phyloP scores from a whole-genome alignment of 78 protist genomes.

The Dictyostelium brefeldianum region DNA sequence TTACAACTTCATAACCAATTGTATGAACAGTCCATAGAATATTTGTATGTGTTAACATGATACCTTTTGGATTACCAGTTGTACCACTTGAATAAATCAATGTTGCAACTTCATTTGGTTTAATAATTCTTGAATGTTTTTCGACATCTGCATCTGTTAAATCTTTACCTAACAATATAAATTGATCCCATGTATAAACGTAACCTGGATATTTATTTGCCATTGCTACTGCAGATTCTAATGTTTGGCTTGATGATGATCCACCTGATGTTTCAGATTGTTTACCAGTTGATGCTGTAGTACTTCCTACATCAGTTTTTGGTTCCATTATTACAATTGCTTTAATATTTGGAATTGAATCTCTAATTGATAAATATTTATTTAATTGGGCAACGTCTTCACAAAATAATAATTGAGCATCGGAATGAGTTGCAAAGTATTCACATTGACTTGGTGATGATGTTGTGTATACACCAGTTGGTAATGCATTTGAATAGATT shows the following conservation, averaged over 20 bases:
- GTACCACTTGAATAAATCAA: constrained; percentile 91
- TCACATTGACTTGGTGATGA: constrained; percentile 67
- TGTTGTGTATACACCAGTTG: constrained; percentile 91
- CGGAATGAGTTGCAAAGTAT: constrained; percentile 64
- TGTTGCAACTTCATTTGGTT: constrained; percentile 42
- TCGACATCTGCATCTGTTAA: constrained; percentile 40
- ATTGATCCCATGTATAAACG: constrained; percentile 64
- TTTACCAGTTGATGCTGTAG: neutral
- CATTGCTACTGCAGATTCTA: neutral
- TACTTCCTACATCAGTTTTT: neutral
- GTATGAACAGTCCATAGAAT: constrained; percentile 47
- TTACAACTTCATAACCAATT: constrained; percentile 24
- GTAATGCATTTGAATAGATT: constrained; percentile 88
- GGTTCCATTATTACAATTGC: constrained; percentile 59
- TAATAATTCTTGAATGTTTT: neutral
- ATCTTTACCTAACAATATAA: constrained; percentile 43
- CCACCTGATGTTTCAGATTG: neutral
- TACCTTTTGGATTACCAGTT: constrained; percentile 91
- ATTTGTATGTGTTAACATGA: constrained; percentile 88
- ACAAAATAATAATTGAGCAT: constrained; percentile 42
- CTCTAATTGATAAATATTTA: constrained; percentile 42
- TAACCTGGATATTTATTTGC: neutral
- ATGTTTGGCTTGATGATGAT: neutral
- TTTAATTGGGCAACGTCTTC: constrained; percentile 72
- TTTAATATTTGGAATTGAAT: constrained; percentile 20